Evolutionary conservation across 345 rosid genomes (phyloP).

Genomic region (Atalantia buxifolia): DNA sequence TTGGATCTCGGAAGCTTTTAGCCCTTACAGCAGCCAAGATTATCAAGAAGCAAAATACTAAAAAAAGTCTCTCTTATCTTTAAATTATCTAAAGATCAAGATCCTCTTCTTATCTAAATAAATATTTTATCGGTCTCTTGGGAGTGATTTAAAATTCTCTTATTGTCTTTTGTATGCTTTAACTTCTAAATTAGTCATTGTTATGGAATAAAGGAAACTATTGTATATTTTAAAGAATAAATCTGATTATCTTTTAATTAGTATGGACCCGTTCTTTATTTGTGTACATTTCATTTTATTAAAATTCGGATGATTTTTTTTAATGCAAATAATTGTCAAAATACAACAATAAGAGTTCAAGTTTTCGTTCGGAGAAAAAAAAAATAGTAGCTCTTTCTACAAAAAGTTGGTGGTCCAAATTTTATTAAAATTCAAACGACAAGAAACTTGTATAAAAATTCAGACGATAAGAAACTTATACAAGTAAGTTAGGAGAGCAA

Average conservation of each 20-base stretch:
- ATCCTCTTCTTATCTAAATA: neutral
- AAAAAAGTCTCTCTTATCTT: neutral
- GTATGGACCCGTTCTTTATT: no score
- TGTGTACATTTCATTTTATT: no score
- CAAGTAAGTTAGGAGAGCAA: no score
- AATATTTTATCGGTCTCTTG: neutral
- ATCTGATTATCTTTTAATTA: no score
- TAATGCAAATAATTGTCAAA: no score
- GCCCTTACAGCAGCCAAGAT: constrained; percentile 46
- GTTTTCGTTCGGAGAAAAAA: no score
- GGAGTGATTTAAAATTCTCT: neutral
- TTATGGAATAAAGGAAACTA: neutral
- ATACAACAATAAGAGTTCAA: neutral
- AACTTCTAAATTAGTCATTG: neutral
- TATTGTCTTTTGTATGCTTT: neutral
- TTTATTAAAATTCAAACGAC: no score
- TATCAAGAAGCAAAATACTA: constrained; percentile 21
- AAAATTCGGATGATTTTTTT: no score
- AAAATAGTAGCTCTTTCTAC: neutral
- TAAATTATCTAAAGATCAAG: neutral
- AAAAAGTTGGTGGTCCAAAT: neutral
- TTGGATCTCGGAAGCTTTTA: constrained; percentile 39
- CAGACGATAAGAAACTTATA: neutral
- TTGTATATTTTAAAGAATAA: no score
- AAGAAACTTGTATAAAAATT: no score